Evolutionary conservation across 2,329 filamentous ascomycete species (phyloP).

Genomic region (Arthrocladium fulminans): DNA sequence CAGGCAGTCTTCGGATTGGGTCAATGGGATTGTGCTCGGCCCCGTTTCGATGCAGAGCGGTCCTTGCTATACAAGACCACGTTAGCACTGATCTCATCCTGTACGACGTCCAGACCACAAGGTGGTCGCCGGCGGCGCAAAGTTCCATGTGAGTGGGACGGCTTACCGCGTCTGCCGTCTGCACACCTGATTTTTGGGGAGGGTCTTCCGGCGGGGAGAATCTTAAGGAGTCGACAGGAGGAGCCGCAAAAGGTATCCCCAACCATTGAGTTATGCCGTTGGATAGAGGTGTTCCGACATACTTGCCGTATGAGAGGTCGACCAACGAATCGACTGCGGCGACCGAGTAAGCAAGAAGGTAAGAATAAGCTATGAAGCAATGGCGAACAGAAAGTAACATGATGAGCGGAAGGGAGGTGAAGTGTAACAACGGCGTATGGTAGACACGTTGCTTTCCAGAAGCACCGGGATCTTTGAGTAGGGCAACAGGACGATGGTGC

Average conservation of each 20-base stretch:
- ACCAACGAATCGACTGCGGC: constrained; percentile 36
- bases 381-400: neutral
- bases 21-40: constrained; percentile 50
- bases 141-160: neutral
- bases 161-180: constrained; percentile 48
- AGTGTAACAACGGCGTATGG: neutral
- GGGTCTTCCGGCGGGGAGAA: constrained; percentile 63
- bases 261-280: constrained; percentile 62
- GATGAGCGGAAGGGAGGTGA: neutral
- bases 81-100: too few species aligned
- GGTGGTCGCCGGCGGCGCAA: too few species aligned
- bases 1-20: constrained; percentile 33
- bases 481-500: too few species aligned
- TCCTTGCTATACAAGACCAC: constrained; percentile 27
- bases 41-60: constrained; percentile 58
- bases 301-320: constrained; percentile 58
- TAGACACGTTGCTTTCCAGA: neutral
- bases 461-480: neutral
- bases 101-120: too few species aligned
- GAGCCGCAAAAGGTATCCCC: constrained; percentile 64
- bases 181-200: constrained; percentile 33
- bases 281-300: constrained; percentile 46
- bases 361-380: neutral
- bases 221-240: constrained; percentile 56
- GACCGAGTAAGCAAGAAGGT: constrained; percentile 9